These are phyloP conservation scores for Puccinia polysora DNA, from an alignment of 1,284 basidiomycete genomes.

Conservation along the genomic window DNA sequence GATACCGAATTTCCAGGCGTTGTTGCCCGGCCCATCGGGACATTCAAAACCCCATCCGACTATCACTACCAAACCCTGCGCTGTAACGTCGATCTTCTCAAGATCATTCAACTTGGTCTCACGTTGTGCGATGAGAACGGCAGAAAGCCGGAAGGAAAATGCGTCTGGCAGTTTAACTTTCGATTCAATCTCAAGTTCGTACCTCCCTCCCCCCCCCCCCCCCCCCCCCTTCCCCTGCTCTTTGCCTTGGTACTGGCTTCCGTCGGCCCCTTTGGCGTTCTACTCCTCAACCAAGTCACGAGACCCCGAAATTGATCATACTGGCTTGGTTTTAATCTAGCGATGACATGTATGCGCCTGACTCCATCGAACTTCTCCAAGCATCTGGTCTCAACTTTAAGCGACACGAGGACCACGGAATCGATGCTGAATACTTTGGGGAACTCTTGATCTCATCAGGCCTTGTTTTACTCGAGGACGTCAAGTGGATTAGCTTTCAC, in stretches of 20 bases:
- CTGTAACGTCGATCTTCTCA: constrained; percentile 88
- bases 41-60: constrained; percentile 93
- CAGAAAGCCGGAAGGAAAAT: constrained; percentile 73
- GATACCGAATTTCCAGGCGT: constrained; percentile 99
- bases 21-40: constrained; percentile 91
- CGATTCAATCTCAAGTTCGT: constrained; percentile 81
- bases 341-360: constrained; percentile 96
- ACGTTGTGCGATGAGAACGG: constrained; percentile 92
- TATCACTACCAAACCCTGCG: constrained; percentile 99
- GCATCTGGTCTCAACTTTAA: constrained; percentile 96
- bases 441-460: constrained; percentile 95
- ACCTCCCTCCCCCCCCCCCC: neutral
- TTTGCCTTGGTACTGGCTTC: neutral
- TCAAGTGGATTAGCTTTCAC: constrained; percentile 97
- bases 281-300: neutral
- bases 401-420: constrained; percentile 84
- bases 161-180: constrained; percentile 99
- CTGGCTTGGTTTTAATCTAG: constrained; percentile 58
- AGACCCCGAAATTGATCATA: neutral
- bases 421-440: constrained; percentile 89
- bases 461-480: constrained; percentile 79
- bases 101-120: constrained; percentile 94
- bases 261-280: no score
- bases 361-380: constrained; percentile 87
- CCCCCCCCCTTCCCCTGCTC: neutral